Evolutionary conservation across 176 grass and related monocot genomes (phyloP), one percentile per base, ranked within the genome.

Genomic region (Alopecurus myosuroides): DNA sequence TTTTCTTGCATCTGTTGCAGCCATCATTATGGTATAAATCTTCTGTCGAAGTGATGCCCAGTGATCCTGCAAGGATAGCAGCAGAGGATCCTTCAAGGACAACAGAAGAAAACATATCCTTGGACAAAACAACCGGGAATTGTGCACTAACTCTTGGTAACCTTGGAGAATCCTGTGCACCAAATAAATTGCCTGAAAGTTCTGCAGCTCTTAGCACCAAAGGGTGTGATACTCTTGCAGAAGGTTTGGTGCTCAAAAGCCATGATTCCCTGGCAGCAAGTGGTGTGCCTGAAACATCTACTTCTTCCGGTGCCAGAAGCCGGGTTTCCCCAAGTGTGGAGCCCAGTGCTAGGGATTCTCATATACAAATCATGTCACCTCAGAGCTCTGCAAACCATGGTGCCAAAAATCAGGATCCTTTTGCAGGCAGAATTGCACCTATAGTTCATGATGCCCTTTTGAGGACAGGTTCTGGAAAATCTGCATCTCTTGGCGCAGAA

Each of bases 1-100:
- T 85, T 4, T 81, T 80, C 13, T 76, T 75, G 57, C 57, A 33
- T 81, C 12, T 81, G 25, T 81, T 85, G 77, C 88, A 89, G 88
- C 88, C 88, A 81, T 81, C 88, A 46, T 67, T 81, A 77, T 90
- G 89, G 89, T 76, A 76, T 78, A 87, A 84, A 51, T 55, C 84
- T 87, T 65, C 66, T 67, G 74, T 33, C 18, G 75, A 90, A 84
- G 45, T 36, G 18, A 61, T 48, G 12, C 60, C 68, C 72, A 39
- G 48, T 44, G 81, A 87, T 87, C 40, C 58, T 51, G 29, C 77
- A 48, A 79, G 50, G 56, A 72, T 61, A 68, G 45, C 30, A 80
- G 80, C 68, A 84, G 85, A 66, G 56, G 81, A 74, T 64, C 37
- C 77, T 64, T 3, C 77, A 64, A 80, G 61, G 70, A 44, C 70